A percentile compares a stretch with the other conserved stretches of the same genome.
phyloP scores from a whole-genome alignment of 345 rosid genomes.

The Abelmoschus esculentus region DNA sequence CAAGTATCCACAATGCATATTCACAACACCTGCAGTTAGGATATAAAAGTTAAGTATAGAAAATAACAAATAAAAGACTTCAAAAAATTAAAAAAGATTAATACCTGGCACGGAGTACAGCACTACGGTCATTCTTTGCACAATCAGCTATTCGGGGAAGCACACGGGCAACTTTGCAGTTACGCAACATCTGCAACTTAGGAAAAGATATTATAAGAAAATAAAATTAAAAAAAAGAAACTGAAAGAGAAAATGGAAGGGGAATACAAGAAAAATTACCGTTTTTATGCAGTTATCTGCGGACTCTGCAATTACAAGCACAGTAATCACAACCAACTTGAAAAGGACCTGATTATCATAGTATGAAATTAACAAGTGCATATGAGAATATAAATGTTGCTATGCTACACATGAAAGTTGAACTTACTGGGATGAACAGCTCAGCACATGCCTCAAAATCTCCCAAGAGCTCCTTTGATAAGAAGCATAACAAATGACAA shows the following conservation, averaged over 20 bases:
- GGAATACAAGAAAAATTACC: conserved; percentile 28
- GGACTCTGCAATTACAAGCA: conserved; percentile 98
- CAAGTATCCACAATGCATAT: conserved; percentile 85
- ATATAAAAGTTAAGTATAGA: not conserved
- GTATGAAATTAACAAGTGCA: conserved; percentile 22
- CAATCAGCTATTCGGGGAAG: conserved; percentile 88
- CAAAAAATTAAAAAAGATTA: conserved; percentile 6
- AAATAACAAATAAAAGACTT: conserved; percentile 14
- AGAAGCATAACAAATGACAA: conserved; percentile 84
- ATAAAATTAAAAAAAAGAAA: not conserved
- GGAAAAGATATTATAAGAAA: conserved; percentile 9
- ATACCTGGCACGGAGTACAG: conserved; percentile 89
- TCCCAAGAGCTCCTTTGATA: conserved; percentile 94
- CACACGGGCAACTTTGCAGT: conserved; percentile 89
- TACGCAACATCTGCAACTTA: conserved; percentile 70
- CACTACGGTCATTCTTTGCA: conserved; percentile 90
- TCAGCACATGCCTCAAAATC: conserved; percentile 98
- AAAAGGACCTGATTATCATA: conserved; percentile 87
- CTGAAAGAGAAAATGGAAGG: not conserved
- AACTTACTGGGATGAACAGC: conserved; percentile 84
- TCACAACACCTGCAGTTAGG: conserved; percentile 75
- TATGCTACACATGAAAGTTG: conserved; percentile 5
- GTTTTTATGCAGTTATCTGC: conserved; percentile 98
- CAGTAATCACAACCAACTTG: conserved; percentile 99
- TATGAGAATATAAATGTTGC: conserved; percentile 15